Conservation (phyloP, 257 asterid species). For the Oldenlandia corymbosa region DNA sequence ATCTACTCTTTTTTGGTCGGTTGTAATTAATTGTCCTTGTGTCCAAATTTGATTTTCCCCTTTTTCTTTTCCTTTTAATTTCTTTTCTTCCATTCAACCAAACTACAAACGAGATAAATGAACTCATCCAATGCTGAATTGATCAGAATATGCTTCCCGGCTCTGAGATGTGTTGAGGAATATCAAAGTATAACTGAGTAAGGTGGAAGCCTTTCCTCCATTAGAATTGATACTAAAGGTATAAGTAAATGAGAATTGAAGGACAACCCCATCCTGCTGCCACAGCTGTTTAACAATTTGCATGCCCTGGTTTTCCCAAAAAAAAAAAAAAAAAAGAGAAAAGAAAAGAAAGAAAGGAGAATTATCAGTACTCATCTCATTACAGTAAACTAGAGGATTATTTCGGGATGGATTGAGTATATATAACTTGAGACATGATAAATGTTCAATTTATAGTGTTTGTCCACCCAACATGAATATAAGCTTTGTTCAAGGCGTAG, state of each 20-base stretch:
- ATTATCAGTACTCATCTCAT: too few relatives aligned
- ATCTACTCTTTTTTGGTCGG: conserved; percentile 29
- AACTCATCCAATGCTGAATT: neutral
- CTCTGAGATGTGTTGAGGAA: neutral
- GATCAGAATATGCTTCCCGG: neutral
- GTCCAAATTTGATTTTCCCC: neutral
- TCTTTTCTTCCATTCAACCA: neutral
- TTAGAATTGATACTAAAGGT: conserved; percentile 9
- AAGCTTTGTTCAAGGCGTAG: too few relatives aligned
- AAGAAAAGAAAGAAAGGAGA: too few relatives aligned
- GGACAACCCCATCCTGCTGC: too few relatives aligned
- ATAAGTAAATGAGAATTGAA: neutral
- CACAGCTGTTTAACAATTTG: too few relatives aligned
- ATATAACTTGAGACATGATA: too few relatives aligned
- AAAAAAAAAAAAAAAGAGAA: neutral
- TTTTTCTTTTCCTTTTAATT: neutral
- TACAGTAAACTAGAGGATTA: too few relatives aligned
- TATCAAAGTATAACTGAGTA: neutral
- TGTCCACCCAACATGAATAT: too few relatives aligned
- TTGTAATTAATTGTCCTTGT: conserved; percentile 8
- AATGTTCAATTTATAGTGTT: too few relatives aligned
- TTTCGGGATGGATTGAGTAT: too few relatives aligned
- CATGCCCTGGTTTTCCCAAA: too few relatives aligned
- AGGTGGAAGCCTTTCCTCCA: conserved; percentile 6
- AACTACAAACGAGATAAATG: neutral